Evolutionary conservation across 805 yeast genomes (phyloP), one percentile per base, ranked within the genome.

Genomic region (Lipomyces kockii): DNA sequence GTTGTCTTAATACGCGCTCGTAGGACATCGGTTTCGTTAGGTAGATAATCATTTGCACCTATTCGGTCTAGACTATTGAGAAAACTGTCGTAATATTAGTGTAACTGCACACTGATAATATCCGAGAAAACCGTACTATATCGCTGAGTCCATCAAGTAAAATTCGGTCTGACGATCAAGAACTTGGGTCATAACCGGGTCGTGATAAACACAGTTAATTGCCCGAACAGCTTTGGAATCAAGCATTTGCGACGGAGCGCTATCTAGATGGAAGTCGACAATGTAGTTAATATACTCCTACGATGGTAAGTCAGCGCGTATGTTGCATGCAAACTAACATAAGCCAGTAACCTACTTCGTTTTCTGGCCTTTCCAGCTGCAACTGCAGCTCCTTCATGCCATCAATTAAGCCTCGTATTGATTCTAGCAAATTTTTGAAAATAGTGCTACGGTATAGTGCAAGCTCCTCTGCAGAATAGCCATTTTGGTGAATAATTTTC

Each of bases 1-100:
- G 97, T 89, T 0, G 98, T 93, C 79, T 91, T 93, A 76, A 91
- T 90, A 80, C 98, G 86, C 17, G 97, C 91, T 70, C 97, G 83
- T 72, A 93, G 82, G 37, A 92, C 87, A 79, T 93, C 98, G 49
- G 87, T 85, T 34, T 86, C 88, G 22, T 85, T 83, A 0, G 97
- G 98, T 20, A 87, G 74, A 77, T 90, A 93, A 67, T 84, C 83
- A 1, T 84, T 82, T 6, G 80, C 75, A 2, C 88, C 79, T 52
- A 93, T 88, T 68, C 94, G 81, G 35, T 83, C 83, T 57, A 91
- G 76, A 72, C 88, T 87, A 22, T 87, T 84, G 72, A 92, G 84
- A 77, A 92, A 92, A 76, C 72, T 69, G 20, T 7, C n/a, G 17
- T 25, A 20, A n/a, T 7, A 27, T 39, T 39, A 46, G 64, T 17